phyloP scores from a whole-genome alignment of 164 flowering plant genomes.

The Magnolia changhungtana region DNA sequence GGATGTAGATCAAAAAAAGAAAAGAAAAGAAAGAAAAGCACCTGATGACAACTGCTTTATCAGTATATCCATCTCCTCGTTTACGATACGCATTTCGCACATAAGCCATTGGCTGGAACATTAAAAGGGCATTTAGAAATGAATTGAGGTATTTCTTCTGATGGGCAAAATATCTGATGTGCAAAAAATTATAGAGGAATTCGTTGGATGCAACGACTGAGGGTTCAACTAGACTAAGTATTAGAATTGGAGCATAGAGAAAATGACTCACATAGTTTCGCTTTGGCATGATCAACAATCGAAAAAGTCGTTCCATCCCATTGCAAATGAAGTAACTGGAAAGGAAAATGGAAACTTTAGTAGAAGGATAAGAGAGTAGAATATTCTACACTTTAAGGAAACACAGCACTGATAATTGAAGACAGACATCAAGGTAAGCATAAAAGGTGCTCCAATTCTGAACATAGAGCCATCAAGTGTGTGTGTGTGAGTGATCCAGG shows the following conservation, averaged over 20 bases:
- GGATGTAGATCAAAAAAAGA: neutral
- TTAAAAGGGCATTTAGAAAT: neutral
- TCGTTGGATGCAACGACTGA: neutral
- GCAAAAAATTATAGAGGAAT: neutral
- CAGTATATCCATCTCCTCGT: constrained; percentile 70
- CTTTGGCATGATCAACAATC: constrained; percentile 66
- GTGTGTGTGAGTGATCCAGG: too few species aligned
- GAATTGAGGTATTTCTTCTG: neutral
- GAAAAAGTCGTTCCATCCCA: constrained; percentile 84
- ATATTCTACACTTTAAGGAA: too few species aligned
- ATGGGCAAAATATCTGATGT: neutral
- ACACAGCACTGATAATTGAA: too few species aligned
- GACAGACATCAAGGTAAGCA: too few species aligned
- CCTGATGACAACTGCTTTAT: constrained; percentile 91
- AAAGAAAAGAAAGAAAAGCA: constrained; percentile 12
- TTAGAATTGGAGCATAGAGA: neutral
- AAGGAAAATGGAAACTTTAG: neutral
- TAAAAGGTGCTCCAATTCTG: too few species aligned
- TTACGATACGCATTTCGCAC: constrained; percentile 65
- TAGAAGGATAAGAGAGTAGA: neutral
- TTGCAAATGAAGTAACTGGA: constrained; percentile 72
- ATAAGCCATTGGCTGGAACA: constrained; percentile 64
- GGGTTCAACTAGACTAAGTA: neutral
- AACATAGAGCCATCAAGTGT: too few species aligned
- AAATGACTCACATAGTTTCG: constrained; percentile 69